phyloP scores from a whole-genome alignment of 176 grass and related monocot species.

The bread wheat (Triticum aestivum) region IWGSC_CS_RefSeq_v2.1 NC_057809.1:132491877-132492376 shows the following conservation, averaged over 20 bases:
- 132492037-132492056: conserved; percentile 99
- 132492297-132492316: conserved; percentile 3
- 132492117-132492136: neutral
- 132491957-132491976: conserved; percentile 98
- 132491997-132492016: conserved; percentile 95
- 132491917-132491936: conserved; percentile 1
- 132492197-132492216: conserved; percentile 86
- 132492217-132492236: conserved; percentile 75
- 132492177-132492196: conserved; percentile 75
- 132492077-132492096: conserved; percentile 12
- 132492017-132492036: conserved; percentile 94
- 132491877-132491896: neutral
- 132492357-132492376: neutral
- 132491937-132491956: conserved; percentile 81
- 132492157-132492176: conserved; percentile 31
- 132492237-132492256: conserved; percentile 86
- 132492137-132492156: conserved; percentile 5
- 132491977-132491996: conserved; percentile 99
- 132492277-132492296: neutral
- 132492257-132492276: conserved; percentile 38
- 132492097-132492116: conserved; percentile 4
- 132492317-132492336: conserved; percentile 6
- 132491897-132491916: neutral
- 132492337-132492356: conserved; percentile 10
- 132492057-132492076: conserved; percentile 53